Conservation (phyloP, 768 basidiomycete genomes). For the Trametes elegans region DNA sequence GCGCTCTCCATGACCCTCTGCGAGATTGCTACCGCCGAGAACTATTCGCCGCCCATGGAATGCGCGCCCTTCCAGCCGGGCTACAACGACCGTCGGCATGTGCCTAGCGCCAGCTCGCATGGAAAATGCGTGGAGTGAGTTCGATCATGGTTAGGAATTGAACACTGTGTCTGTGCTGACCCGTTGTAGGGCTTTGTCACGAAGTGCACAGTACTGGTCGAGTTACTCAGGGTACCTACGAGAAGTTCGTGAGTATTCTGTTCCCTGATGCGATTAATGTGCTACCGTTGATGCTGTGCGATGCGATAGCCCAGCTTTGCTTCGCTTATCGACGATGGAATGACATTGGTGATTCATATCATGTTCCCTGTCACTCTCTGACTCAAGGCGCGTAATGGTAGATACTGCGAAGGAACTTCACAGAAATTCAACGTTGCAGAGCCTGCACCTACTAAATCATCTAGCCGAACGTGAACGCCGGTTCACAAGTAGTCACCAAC, state of each 20-base stretch:
- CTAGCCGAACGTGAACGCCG: slow-evolving; percentile 45
- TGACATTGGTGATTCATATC: slow-evolving; percentile 56
- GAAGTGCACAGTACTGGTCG: slow-evolving; percentile 83
- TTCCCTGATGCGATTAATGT: too few species aligned
- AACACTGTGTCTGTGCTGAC: not conserved
- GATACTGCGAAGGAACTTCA: slow-evolving; percentile 67
- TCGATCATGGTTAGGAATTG: not conserved
- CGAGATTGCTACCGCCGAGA: slow-evolving; percentile 72
- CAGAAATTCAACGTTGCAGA: slow-evolving; percentile 60
- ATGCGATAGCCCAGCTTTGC: slow-evolving; percentile 64
- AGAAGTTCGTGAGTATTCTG: slow-evolving; percentile 60
- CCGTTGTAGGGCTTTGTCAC: slow-evolving; percentile 57
- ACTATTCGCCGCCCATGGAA: slow-evolving; percentile 67
- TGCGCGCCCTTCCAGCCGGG: slow-evolving; percentile 35
- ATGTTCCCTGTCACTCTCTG: not conserved
- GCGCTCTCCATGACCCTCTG: slow-evolving; percentile 79
- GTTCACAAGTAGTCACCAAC: slow-evolving; percentile 27
- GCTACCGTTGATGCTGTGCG: too few species aligned
- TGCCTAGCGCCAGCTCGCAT: slow-evolving; percentile 23
- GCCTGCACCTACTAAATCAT: slow-evolving; percentile 46
- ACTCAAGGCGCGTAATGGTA: slow-evolving; percentile 25
- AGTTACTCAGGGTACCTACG: slow-evolving; percentile 83
- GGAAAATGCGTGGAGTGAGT: slow-evolving; percentile 54
- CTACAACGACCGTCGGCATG: not conserved
- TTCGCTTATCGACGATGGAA: slow-evolving; percentile 71